These are phyloP conservation scores for Clarireedia sp. DNA, from an alignment of 2,329 filamentous ascomycete species.

Conservation along the genomic window DNA sequence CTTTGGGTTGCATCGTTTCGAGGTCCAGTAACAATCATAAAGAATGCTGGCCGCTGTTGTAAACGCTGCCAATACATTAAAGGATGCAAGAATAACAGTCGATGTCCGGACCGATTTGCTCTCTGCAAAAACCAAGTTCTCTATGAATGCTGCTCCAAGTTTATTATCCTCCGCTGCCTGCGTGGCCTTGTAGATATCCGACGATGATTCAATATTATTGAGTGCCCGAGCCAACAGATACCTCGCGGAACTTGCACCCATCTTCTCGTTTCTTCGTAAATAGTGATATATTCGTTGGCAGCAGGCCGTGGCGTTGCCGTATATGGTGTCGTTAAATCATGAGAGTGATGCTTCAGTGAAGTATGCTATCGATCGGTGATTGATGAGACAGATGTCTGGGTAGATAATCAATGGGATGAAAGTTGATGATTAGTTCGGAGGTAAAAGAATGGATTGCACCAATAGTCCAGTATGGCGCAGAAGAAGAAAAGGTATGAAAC, in stretches of 20 bases:
- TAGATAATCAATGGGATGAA: neutral
- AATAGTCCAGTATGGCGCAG: slow-evolving; percentile 24
- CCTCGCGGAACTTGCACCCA: slow-evolving; percentile 20
- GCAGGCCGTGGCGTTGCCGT: slow-evolving; percentile 26
- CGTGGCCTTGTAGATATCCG: slow-evolving; percentile 6
- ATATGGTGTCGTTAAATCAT: slow-evolving; percentile 27
- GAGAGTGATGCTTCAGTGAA: slow-evolving; percentile 17
- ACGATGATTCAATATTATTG: slow-evolving; percentile 5
- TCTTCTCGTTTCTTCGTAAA: slow-evolving; percentile 13
- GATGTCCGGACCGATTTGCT: slow-evolving; percentile 51
- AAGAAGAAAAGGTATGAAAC: slow-evolving; percentile 18
- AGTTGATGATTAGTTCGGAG: neutral
- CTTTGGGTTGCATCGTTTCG: slow-evolving; percentile 28
- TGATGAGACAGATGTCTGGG: slow-evolving; percentile 13
- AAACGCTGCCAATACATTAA: slow-evolving; percentile 52
- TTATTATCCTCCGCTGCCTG: slow-evolving; percentile 9
- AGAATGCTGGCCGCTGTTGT: slow-evolving; percentile 49
- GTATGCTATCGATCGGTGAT: slow-evolving; percentile 12
- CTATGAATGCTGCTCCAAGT: slow-evolving; percentile 20
- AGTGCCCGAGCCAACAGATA: slow-evolving; percentile 19
- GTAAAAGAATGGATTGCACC: slow-evolving; percentile 21
- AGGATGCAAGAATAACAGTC: slow-evolving; percentile 51
- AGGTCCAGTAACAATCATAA: slow-evolving; percentile 38
- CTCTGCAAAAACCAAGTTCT: slow-evolving; percentile 28
- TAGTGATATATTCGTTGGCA: slow-evolving; percentile 20